Conservation (phyloP, 2,329 filamentous ascomycete species). For the Cordyceps tenuipes region DNA sequence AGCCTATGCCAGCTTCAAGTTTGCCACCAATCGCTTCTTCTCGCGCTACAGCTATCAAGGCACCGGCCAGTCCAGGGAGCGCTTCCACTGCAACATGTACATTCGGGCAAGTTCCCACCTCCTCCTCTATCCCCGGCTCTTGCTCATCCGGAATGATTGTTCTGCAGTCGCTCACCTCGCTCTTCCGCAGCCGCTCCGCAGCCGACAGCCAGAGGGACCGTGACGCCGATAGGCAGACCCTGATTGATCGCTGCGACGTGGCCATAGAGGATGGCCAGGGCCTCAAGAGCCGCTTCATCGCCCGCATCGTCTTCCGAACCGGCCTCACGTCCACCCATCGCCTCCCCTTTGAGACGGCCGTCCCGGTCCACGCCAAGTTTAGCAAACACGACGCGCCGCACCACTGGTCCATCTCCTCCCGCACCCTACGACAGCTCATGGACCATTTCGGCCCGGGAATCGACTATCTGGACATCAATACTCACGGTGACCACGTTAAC, state of each 20-base stretch:
- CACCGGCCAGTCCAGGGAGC: slow-evolving; percentile 40
- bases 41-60: slow-evolving; percentile 60
- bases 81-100: slow-evolving; percentile 68
- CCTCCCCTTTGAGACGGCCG: slow-evolving; percentile 63
- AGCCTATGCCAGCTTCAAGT: slow-evolving; percentile 65
- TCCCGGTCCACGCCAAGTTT: slow-evolving; percentile 72
- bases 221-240: slow-evolving; percentile 55
- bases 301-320: slow-evolving; percentile 66
- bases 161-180: slow-evolving; percentile 55
- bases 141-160: not conserved
- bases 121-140: not conserved
- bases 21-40: slow-evolving; percentile 63
- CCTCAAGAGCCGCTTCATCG: slow-evolving; percentile 64
- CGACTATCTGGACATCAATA: slow-evolving; percentile 72
- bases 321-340: slow-evolving; percentile 71
- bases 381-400: slow-evolving; percentile 57
- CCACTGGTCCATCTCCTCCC: slow-evolving; percentile 63
- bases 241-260: slow-evolving; percentile 68
- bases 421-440: slow-evolving; percentile 64
- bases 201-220: slow-evolving; percentile 42
- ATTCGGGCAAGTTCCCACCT: slow-evolving; percentile 45
- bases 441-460: slow-evolving; percentile 76
- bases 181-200: slow-evolving; percentile 59
- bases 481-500: slow-evolving; percentile 63
- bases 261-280: slow-evolving; percentile 62